Evolutionary conservation across 768 basidiomycete genomes (phyloP), one percentile per base, ranked within the genome.

Genomic region (Mycena sanguinolenta): DNA sequence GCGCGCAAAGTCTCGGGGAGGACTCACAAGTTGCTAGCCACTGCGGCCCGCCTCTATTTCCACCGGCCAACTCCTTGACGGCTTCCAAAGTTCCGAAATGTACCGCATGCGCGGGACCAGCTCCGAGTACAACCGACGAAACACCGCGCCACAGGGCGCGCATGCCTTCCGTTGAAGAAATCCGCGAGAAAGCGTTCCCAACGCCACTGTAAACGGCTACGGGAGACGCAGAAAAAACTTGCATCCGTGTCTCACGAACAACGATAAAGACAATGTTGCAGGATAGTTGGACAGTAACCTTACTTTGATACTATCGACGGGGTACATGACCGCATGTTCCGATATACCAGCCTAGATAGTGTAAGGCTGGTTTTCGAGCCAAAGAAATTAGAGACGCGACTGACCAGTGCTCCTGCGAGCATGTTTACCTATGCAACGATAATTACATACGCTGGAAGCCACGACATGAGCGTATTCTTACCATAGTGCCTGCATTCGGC

Each of bases 311-410:
- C 95, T 97, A 84, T 99, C 98, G 72, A 99, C 85, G 7, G 98
- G 98, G 79, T 95, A 99, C 93, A 99, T 99, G 79, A 98, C 96
- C 34, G 96, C 94, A 83, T 99, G 98, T 81, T 99, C 98, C 63
- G 97, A 96, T 75, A 99, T 99, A 70, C 98, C 98, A 75, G 98
- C 98, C 96, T 97, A 79, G 28, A 34, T 34, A 70, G 65, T 69
- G 53, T 67, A 39, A 44, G 38, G 63, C 65, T 63, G 63, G 21
- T 32, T 53, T 17, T n/a, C 21, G n/a, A 36, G 68, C 32, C 49
- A 50, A 58, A 71, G 34, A 63, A 65, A 19, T 62, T 52, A 58
- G 72, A 63, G 73, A 65, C 46, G 68, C 54, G 49, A 88, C 94
- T 84, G 79, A 97, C 96, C 80, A 99, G 84, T 60, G 96, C 96